These are phyloP conservation scores for Dendrobium chrysotoxum DNA, from an alignment of 106 monocot species.

Conservation along the genomic window DNA sequence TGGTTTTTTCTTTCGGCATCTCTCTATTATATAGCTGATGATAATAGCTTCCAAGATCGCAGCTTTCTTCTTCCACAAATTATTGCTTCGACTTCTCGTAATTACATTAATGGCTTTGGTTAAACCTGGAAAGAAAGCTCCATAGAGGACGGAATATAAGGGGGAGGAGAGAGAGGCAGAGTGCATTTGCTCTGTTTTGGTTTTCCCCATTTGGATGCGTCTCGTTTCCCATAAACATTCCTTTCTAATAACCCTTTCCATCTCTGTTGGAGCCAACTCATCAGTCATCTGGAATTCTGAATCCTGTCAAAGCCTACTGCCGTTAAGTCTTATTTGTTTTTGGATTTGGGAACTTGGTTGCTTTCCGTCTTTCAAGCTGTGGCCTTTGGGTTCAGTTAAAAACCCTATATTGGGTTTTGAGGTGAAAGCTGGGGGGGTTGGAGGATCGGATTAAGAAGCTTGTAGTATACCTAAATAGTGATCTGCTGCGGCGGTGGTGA, in stretches of 20 bases:
- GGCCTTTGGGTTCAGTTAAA: not conserved
- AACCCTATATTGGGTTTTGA: not conserved
- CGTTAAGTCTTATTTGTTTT: not conserved
- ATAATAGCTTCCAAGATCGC: conserved; percentile 18
- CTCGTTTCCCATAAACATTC: conserved; percentile 15
- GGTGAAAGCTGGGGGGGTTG: not conserved
- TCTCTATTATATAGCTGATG: not conserved
- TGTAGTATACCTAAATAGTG: too few species aligned
- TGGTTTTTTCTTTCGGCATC: conserved; percentile 1
- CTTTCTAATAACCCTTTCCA: conserved; percentile 14
- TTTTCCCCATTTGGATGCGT: conserved; percentile 12
- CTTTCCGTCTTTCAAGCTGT: not conserved
- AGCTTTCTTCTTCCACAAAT: conserved; percentile 13
- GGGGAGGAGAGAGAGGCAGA: not conserved
- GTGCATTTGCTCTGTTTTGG: not conserved
- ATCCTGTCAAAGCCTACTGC: not conserved
- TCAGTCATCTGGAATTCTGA: not conserved
- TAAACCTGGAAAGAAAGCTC: conserved; percentile 10
- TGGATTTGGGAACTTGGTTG: not conserved
- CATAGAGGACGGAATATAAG: conserved; percentile 3
- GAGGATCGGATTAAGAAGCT: not conserved
- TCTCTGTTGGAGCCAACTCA: conserved; percentile 6
- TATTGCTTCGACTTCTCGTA: conserved; percentile 9
- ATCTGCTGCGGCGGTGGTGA: not conserved
- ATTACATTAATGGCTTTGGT: conserved; percentile 5